Evolutionary conservation across 2,329 filamentous ascomycete species (phyloP).

Genomic region (Neonectria coccinea): DNA sequence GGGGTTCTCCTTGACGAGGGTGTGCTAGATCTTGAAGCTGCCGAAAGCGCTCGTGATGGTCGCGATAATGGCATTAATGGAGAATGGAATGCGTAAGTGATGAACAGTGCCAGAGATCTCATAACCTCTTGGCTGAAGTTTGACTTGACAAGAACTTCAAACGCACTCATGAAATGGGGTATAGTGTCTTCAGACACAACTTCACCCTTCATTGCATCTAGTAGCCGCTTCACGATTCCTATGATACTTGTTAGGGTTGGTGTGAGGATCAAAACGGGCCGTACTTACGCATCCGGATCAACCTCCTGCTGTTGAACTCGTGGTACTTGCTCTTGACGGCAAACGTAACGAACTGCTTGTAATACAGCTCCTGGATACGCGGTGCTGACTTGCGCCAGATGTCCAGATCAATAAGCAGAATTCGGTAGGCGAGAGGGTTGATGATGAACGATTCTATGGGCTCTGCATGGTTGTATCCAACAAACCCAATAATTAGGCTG

Average conservation of each 20-base stretch:
- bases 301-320: conserved; percentile 88
- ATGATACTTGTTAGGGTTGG: conserved; percentile 33
- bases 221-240: conserved; percentile 90
- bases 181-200: conserved; percentile 78
- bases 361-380: conserved; percentile 88
- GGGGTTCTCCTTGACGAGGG: conserved; percentile 54
- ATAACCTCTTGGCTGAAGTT: conserved; percentile 88
- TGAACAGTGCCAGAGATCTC: conserved; percentile 87
- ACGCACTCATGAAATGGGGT: conserved; percentile 80
- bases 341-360: conserved; percentile 90
- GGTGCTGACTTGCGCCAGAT: conserved; percentile 86
- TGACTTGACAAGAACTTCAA: conserved; percentile 82
- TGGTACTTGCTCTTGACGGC: conserved; percentile 91
- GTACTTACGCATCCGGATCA: conserved; percentile 87
- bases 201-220: conserved; percentile 92
- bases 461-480: conserved; percentile 85
- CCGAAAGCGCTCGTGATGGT: conserved; percentile 61
- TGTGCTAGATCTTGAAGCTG: conserved; percentile 55
- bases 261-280: conserved; percentile 13
- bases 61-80: conserved; percentile 61
- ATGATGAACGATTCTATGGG: conserved; percentile 92
- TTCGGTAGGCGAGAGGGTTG: conserved; percentile 93
- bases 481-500: conserved; percentile 82
- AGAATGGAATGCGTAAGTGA: conserved; percentile 88
- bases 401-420: conserved; percentile 91